Base-by-base conservation (phyloP, 106 monocot species). In the Phalaenopsis equestris region DNA sequence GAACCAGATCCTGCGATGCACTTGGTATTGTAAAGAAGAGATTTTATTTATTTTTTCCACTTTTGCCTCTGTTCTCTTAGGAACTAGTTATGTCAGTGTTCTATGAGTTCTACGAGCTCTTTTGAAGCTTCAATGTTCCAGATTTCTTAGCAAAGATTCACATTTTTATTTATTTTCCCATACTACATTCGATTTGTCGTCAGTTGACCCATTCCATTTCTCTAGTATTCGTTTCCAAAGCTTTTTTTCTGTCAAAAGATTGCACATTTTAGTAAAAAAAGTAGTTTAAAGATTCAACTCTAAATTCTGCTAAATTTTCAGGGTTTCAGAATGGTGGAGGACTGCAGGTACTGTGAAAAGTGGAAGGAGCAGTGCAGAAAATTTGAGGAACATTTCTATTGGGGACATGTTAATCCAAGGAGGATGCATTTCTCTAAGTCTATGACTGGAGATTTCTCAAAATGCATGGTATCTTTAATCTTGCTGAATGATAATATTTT, bases 331-430 rank as follows among this genome's bases (percentile, higher is more conserved):
- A 74, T 74, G 74, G 70, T 4, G 9, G 43, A 45, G 41, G 74
- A 74, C 43, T 74, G 74, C 43, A 74, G 42, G 74, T 42, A 45
- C n/a, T 74, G 74, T 12, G 42, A 74, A 45, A 74, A 74, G 74
- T 74, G 74, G 74, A 74, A 45, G 18, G 74, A 74, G 42, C 42
- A 43, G 17, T 45, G 74, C 43, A 74, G 42, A 45, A 74, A 74
- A n/a, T 74, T 74, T 74, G 74, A 74, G 43, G 74, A 74, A 45
- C 74, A 74, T 74, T 74, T 74, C 74, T 74, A 74, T n/a, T 74
- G 74, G 74, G 42, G 43, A 23, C 74, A 74, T 74, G 74, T 74
- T 43, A 36, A 74, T 74, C 38, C 43, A 45, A 74, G 43, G 74
- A 74, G 36, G 19, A 74, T 74, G 74, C 74, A 74, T 36, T 74